Conservation (phyloP, 163 green algal genomes). For the Botryococcus braunii region DNA sequence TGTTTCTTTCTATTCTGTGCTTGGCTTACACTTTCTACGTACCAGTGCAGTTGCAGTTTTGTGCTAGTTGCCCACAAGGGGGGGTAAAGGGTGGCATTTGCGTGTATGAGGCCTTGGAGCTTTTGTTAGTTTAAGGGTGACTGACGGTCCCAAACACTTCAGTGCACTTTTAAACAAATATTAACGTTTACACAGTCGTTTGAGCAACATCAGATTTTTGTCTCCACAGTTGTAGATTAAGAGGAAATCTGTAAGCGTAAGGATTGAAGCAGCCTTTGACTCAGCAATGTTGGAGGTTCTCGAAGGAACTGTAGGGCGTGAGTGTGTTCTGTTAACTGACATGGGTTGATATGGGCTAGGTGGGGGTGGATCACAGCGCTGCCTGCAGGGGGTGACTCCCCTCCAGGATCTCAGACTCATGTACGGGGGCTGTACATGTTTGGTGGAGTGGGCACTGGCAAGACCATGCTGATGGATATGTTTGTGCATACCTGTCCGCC, state of each 20-base stretch:
- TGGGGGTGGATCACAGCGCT: conserved; percentile 2
- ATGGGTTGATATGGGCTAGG: background rate
- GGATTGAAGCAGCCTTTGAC: background rate
- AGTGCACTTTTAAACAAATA: too few species aligned
- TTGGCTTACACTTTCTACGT: too few species aligned
- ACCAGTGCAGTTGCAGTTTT: too few species aligned
- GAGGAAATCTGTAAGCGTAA: background rate
- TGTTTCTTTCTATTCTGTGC: too few species aligned
- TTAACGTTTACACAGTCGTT: too few species aligned
- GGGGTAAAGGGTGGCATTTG: too few species aligned
- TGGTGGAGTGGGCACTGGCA: conserved; percentile 66
- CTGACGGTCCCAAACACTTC: too few species aligned
- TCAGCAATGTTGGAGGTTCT: background rate
- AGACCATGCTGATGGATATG: conserved; percentile 77
- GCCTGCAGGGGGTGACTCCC: background rate
- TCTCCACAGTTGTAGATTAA: too few species aligned
- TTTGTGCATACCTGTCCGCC: conserved; percentile 51
- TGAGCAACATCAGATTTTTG: too few species aligned
- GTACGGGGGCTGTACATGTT: conserved; percentile 77
- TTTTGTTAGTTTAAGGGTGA: too few species aligned
- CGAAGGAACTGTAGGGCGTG: background rate
- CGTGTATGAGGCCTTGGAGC: too few species aligned
- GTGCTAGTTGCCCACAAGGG: too few species aligned
- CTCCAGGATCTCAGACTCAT: background rate
- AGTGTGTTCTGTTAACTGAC: background rate